Base-by-base conservation (phyloP, 768 basidiomycete genomes). In the Crucibulum laeve region DNA sequence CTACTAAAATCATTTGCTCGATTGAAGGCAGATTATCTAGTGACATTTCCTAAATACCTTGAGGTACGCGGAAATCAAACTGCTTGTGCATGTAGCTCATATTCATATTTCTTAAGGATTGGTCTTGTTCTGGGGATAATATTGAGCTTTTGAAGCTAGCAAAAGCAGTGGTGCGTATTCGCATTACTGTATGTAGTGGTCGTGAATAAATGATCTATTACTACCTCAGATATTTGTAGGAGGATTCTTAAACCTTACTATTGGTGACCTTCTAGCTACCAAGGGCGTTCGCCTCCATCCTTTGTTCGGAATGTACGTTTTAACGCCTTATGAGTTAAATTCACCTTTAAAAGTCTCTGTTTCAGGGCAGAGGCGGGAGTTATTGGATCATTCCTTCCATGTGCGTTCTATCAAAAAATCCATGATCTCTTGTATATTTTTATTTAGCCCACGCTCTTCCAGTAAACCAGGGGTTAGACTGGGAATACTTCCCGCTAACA, bases 1-100 rank as follows among this genome's bases (percentile, higher is more conserved):
- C 41, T 55, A 1, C 47, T 54, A 4, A 24, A 54, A 19, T 54
- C 44, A 11, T 40, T 43, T 28, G 21, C 21, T 5, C 15, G 19
- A n/a, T 15, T 23, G 14, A 13, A 15, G n/a, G 19, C 42, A n/a
- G 32, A 43, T 19, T 47, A 47, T 19, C 13, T 47, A 24, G 11
- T 47, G 5, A 19, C 30, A 14, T 43, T 47, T 26, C 46, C 46
- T 15, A 23, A 34, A 14, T 43, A 32, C 17, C 17, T 47, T 13
- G 46, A 47, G 42, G 46, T 47, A 25, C 7, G 28, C 28, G 21
- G 8, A 23, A 40, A 11, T 40, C 25, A 11, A 32, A 10, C 3
- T 17, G 26, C 21, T 30, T 42, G 21, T 25, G n/a, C 17, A 18
- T 19, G 14, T 18, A 3, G 25, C 18, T 13, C 25, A 15, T 14